phyloP scores from a whole-genome alignment of 345 rosid genomes.

The Eucalyptus caleyi region DNA sequence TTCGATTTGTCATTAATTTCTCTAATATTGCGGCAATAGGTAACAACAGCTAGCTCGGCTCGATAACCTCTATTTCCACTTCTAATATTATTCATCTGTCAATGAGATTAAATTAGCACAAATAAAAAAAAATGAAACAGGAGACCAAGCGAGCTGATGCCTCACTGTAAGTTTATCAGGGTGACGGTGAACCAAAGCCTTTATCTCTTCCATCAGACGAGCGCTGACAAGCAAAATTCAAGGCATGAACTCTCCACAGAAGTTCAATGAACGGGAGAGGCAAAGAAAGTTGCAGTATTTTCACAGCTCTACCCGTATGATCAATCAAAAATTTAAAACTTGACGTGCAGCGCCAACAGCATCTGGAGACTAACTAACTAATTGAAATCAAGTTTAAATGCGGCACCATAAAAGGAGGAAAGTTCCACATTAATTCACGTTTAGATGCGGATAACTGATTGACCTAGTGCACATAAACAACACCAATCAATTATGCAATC shows the following conservation, averaged over 20 bases:
- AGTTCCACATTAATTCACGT: background rate
- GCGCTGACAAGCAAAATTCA: conserved; percentile 1
- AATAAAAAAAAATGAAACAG: background rate
- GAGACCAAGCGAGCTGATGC: background rate
- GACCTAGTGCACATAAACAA: background rate
- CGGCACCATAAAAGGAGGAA: background rate
- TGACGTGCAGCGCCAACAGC: background rate
- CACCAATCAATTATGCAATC: background rate
- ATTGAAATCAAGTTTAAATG: background rate
- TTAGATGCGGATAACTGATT: background rate
- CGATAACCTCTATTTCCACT: conserved; percentile 60
- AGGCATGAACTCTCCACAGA: background rate
- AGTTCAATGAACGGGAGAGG: background rate
- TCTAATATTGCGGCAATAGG: conserved; percentile 34
- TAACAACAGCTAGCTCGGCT: conserved; percentile 58
- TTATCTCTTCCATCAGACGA: conserved; percentile 25
- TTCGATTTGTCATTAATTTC: conserved; percentile 42
- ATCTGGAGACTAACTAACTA: background rate
- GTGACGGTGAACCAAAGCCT: conserved; percentile 21
- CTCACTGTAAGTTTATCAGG: conserved; percentile 28
- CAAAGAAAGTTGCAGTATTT: background rate
- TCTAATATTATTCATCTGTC: conserved; percentile 49
- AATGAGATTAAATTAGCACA: background rate
- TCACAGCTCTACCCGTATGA: background rate
- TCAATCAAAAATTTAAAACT: background rate